Evolutionary conservation across 192 early-diverging fungal species (phyloP), one percentile per base, ranked within the genome.

Genomic region (Glomus cerebriforme): DNA sequence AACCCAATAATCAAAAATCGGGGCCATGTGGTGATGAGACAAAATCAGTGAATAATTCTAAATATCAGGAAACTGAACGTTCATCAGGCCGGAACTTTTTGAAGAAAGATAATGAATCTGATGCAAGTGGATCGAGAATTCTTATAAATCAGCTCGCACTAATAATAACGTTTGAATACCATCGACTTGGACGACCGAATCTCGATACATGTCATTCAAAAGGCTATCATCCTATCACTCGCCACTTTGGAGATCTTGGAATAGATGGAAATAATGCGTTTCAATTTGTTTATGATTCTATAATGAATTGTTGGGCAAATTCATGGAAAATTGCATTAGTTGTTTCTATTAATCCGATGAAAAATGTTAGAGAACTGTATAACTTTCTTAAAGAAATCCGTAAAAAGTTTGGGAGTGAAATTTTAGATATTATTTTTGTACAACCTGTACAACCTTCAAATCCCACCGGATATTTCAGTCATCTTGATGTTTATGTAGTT

Each of bases 301-400:
- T 32, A 3, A 59, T 75, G 7, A 75, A 75, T 35, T 75, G 73
- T 10, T 75, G 73, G 73, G 54, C 19, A 2, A 75, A 75, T 60
- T 29, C 26, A 58, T 59, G 58, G 58, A 58, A 75, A 19, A 19
- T 62, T 31, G 7, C 27, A 6, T 3, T 68, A 5, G 15, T 39
- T 9, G 8, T 68, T 32, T 68, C 2, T 24, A n/a, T n/a, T n/a
- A n/a, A n/a, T n/a, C n/a, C n/a, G 19, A 4, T 4, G 17, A 54
- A 54, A n/a, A n/a, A n/a, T n/a, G 29, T 7, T 39, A 15, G 13
- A 27, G 7, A 32, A 17, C 22, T 59, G 5, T 1, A 0, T 59
- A 3, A 1, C 1, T 59, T 63, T 76, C 2, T 76, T 43, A 47
- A 49, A 64, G 1, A 29, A 0, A 27, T 76, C 26, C 74, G 74